Conservation (phyloP, 129 eudicot species). For the Flaveria ramosissima region DNA sequence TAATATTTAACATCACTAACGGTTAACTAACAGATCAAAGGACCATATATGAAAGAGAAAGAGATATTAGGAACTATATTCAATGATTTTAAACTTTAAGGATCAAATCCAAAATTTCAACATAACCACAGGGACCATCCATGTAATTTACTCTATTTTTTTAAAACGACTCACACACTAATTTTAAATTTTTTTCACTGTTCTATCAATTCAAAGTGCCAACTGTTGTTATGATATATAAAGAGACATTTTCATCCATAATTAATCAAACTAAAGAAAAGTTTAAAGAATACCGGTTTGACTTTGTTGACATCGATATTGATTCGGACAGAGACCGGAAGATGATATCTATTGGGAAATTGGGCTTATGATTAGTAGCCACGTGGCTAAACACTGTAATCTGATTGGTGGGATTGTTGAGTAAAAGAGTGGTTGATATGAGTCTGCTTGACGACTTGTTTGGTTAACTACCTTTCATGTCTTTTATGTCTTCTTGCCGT, state of each 20-base stretch:
- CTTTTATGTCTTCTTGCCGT: constrained; percentile 26
- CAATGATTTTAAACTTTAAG: no score
- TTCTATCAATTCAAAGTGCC: no score
- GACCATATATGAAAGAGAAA: no score
- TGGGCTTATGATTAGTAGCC: constrained; percentile 13
- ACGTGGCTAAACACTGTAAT: background rate
- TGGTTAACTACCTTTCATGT: constrained; percentile 21
- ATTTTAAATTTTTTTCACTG: no score
- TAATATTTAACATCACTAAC: no score
- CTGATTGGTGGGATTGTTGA: constrained; percentile 7
- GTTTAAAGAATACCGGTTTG: background rate
- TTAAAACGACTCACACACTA: no score
- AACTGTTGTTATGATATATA: no score
- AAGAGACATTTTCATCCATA: background rate
- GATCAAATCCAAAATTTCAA: no score
- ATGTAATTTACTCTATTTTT: no score
- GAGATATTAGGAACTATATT: no score
- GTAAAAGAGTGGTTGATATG: constrained; percentile 16
- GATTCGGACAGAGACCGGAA: background rate
- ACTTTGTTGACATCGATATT: constrained; percentile 15
- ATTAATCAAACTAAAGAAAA: constrained; percentile 15
- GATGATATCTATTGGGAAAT: background rate
- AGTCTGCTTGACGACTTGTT: constrained; percentile 34
- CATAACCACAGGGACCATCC: no score
- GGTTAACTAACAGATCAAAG: no score